Base-by-base conservation (phyloP, 2,329 filamentous ascomycete genomes). In the Amylocarpus encephaloides region DNA sequence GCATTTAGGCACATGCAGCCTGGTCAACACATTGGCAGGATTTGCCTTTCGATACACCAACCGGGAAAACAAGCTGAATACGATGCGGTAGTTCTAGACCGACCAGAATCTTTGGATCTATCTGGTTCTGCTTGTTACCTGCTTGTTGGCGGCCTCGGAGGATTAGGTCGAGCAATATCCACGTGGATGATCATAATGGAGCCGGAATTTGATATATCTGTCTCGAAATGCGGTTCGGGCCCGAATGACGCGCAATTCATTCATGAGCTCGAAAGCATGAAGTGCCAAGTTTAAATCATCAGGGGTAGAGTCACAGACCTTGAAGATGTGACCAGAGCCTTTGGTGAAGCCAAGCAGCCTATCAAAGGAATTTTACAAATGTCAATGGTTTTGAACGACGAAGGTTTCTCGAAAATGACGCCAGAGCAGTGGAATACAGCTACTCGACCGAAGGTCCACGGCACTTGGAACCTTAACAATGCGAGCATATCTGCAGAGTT, bases 21-120 rank as follows among this genome's bases (percentile, higher is more conserved):
- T 19, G 71, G 70, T 0, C 56, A 65, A 1, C 70, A 72, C 45
- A 64, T 71, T 7, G 72, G 71, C 0, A 73, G 73, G 44, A 64
- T 72, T 7, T 62, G 71, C 7, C 46, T 69, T 2, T 57, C 44
- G 0, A 36, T 49, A 9, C 49, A 15, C 3, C n/a, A 39, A 22
- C 6, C n/a, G 5, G 15, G 13, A 19, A 6, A 15, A 19, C 5
- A 19, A 19, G 13, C 11, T 5, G 10, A 16, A 16, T 11, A 4
- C 38, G 38, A 19, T 6, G 10, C 16, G 10, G 38, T 5, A n/a
- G 5, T 18, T 18, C 38, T 40, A 26, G 22, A 26, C 22, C 22
- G 22, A 26, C 22, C 38, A 6, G 19, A 40, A 15, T 40, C 16
- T n/a, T 11, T 35, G 15, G 29, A 6, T 9, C 16, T 26, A 29